phyloP scores from a whole-genome alignment of 495 filamentous ascomycete species.

The Talaromyces borbonicus region DNA sequence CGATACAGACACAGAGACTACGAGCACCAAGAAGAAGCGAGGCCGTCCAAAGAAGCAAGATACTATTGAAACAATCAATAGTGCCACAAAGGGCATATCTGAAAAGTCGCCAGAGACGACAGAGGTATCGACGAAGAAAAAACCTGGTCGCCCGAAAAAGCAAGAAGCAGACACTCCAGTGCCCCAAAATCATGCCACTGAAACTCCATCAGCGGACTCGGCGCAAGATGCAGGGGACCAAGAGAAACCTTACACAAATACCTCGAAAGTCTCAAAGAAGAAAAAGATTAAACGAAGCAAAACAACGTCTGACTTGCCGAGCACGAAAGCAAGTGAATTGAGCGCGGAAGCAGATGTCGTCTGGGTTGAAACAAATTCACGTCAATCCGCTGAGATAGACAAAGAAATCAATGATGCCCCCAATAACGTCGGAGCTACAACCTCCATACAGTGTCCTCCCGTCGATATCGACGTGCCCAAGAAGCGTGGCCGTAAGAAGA shows the following conservation, averaged over 20 bases:
- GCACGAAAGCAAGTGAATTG: constrained; percentile 17
- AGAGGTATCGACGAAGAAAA: constrained; percentile 10
- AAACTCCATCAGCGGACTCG: background rate
- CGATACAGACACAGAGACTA: background rate
- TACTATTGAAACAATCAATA: constrained; percentile 6
- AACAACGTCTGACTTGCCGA: constrained; percentile 21
- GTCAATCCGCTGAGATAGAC: background rate
- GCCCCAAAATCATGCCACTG: background rate
- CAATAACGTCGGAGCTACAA: too few relatives aligned
- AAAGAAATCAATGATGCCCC: background rate
- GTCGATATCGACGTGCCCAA: constrained; percentile 16
- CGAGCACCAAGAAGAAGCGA: constrained; percentile 18
- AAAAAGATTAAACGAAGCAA: constrained; percentile 32
- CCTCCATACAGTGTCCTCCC: constrained; percentile 4
- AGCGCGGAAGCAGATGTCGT: constrained; percentile 27
- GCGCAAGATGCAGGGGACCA: background rate
- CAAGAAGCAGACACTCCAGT: background rate
- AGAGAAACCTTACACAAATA: constrained; percentile 10
- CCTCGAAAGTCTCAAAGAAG: constrained; percentile 24
- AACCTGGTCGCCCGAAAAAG: constrained; percentile 18
- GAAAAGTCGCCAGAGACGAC: constrained; percentile 9
- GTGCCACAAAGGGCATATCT: constrained; percentile 21
- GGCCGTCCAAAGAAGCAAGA: constrained; percentile 26
- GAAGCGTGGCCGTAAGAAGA: constrained; percentile 39
- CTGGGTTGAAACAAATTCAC: constrained; percentile 21